These are phyloP conservation scores for Aspergillus sojae DNA, from an alignment of 2,329 filamentous ascomycete genomes.

Conservation along the genomic window DNA sequence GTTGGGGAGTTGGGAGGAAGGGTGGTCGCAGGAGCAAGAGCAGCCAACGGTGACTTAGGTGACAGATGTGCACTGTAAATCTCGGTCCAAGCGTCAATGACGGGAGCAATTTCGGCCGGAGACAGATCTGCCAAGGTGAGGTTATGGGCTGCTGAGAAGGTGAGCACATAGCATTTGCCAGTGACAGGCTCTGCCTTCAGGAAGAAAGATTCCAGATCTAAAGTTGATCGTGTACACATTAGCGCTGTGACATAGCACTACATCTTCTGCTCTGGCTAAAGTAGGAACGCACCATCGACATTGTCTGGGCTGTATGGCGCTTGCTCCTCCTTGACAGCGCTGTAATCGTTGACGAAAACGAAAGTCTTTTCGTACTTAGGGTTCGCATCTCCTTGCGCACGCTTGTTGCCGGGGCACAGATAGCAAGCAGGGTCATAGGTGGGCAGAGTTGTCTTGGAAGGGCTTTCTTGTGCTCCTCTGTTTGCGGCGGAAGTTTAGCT, in stretches of 20 bases:
- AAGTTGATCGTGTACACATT: not conserved
- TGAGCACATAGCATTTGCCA: constrained; percentile 95
- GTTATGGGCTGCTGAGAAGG: constrained; percentile 89
- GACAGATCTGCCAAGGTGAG: constrained; percentile 89
- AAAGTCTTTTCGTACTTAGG: constrained; percentile 86
- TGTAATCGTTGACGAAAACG: constrained; percentile 96
- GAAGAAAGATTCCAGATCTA: constrained; percentile 73
- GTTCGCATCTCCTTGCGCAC: constrained; percentile 84
- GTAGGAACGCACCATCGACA: constrained; percentile 50
- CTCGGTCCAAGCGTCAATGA: constrained; percentile 87
- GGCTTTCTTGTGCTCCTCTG: constrained; percentile 76
- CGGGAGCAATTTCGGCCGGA: constrained; percentile 73
- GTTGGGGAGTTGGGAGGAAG: constrained; percentile 51
- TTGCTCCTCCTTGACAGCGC: constrained; percentile 92
- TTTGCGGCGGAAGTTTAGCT: not conserved
- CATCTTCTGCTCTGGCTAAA: not conserved
- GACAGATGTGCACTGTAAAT: constrained; percentile 84
- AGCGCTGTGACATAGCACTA: not conserved
- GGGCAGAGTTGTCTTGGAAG: constrained; percentile 70
- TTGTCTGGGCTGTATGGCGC: constrained; percentile 67
- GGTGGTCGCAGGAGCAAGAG: constrained; percentile 49
- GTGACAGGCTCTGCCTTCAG: constrained; percentile 84
- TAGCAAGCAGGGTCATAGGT: constrained; percentile 92
- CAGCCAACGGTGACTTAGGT: constrained; percentile 65
- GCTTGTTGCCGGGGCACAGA: constrained; percentile 86